Evolutionary conservation across 129 eudicot genomes (phyloP), one percentile per base, ranked within the genome.

Genomic region (Tagetes erecta): DNA sequence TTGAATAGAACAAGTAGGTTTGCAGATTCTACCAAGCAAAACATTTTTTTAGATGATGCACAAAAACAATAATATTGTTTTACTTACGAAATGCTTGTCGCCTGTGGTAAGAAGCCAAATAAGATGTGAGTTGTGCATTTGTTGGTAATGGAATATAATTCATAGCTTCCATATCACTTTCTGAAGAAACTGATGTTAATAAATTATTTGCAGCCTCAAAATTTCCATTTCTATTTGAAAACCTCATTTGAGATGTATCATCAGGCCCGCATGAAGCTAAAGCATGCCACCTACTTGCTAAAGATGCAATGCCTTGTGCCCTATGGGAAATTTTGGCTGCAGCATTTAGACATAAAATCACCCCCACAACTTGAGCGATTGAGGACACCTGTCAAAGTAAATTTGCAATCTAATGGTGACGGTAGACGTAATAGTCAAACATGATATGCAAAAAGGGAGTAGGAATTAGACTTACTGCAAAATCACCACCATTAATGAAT

Each of bases 231-330:
- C 82, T 62, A 47, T 70, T 73, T 37, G 84, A 70, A 59, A 67
- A 59, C 59, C 91, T 81, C 81, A 76, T 47, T n/a, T 80, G 88
- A 59, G 91, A 74, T 8, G 77, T 44, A 55, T 85, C 92, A 64
- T 67, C 68, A 2, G 96, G 81, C 41, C 80, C 85, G 57, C 90
- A 86, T 35, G 97, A 85, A 62, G 85, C 84, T 31, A 83, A 67
- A 40, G 92, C 97, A 80, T 91, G 97, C 97, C 97, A 91, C 75
- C 80, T 83, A 76, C 90, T 84, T 70, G 96, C 97, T 66, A 86
- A 11, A 8, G 96, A 83, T 38, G 90, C 96, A 67, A 91, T 72
- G 31, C 88, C 92, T 76, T 88, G 97, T 47, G 97, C 97, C 40
- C 95, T 75, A 69, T 85, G 91, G 20, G 97, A 88, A 13, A 91